A percentile compares a stretch with the other conserved stretches of the same genome.
Evolutionary conservation across 176 grass and related monocot species (phyloP).

Genomic region (Rhipidocladum racemiflorum): DNA sequence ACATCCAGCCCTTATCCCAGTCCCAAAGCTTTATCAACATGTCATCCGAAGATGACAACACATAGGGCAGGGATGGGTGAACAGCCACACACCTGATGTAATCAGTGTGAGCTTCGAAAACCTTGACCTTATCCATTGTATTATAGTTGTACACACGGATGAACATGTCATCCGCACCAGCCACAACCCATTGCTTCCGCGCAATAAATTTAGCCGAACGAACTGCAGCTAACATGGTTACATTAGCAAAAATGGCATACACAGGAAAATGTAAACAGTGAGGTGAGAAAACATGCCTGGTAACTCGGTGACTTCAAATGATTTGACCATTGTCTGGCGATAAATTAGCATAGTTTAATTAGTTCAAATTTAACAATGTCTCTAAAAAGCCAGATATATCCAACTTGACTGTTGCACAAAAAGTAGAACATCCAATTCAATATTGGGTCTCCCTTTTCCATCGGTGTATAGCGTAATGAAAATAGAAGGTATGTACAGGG

Average conservation of each 20-base stretch:
- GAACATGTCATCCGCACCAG: slow-evolving; percentile 87
- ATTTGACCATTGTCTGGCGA: slow-evolving; percentile 86
- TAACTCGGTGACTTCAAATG: slow-evolving; percentile 87
- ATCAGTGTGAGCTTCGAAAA: slow-evolving; percentile 78
- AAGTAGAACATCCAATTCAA: not conserved
- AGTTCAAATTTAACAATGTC: slow-evolving; percentile 11
- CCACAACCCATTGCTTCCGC: slow-evolving; percentile 84
- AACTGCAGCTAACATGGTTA: slow-evolving; percentile 46
- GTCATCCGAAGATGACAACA: slow-evolving; percentile 73
- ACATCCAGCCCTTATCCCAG: slow-evolving; percentile 76
- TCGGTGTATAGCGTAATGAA: not conserved
- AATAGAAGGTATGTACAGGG: not conserved
- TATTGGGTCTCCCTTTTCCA: not conserved
- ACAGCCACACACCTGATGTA: slow-evolving; percentile 80
- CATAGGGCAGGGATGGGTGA: slow-evolving; percentile 60
- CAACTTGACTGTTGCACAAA: not conserved
- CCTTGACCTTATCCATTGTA: slow-evolving; percentile 81
- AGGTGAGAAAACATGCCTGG: slow-evolving; percentile 47
- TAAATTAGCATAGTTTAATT: slow-evolving; percentile 24
- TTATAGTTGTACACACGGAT: slow-evolving; percentile 87
- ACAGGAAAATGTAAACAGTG: not conserved
- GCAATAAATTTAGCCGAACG: slow-evolving; percentile 80
- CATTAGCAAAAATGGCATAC: slow-evolving; percentile 19
- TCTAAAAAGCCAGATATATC: not conserved
- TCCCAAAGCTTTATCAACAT: slow-evolving; percentile 83